Percentiles rank a stretch among this genome's conserved stretches.
Conservation (phyloP, 1,284 basidiomycete genomes). For the Neolentinus lepideus region DNA sequence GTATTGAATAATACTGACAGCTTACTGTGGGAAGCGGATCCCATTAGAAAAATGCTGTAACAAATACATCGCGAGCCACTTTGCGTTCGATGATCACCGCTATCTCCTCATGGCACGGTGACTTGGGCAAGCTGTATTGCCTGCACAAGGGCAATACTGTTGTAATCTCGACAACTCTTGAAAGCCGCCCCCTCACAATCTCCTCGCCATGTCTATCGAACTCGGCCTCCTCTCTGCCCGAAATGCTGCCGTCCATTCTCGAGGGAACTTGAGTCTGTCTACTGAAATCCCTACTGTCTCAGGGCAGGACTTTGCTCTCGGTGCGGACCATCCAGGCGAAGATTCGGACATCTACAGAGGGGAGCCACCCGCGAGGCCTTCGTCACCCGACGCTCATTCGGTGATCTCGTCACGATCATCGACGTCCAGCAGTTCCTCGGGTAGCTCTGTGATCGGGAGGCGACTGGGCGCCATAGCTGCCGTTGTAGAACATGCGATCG, state of each 20-base stretch:
- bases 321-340: slow-evolving; percentile 23
- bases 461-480: slow-evolving; percentile 33
- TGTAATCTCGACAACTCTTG: neutral
- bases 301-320: slow-evolving; percentile 4
- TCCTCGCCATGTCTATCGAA: neutral
- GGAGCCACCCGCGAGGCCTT: slow-evolving; percentile 27
- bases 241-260: neutral
- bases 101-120: slow-evolving; percentile 7
- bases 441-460: slow-evolving; percentile 24
- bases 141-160: neutral
- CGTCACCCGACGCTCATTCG: slow-evolving; percentile 22
- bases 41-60: neutral
- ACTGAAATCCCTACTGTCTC: neutral
- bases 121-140: neutral
- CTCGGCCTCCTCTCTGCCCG: neutral
- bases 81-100: neutral
- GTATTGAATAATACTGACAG: neutral
- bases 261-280: slow-evolving; percentile 7
- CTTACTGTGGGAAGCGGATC: neutral
- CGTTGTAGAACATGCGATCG: slow-evolving; percentile 37
- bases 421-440: slow-evolving; percentile 29
- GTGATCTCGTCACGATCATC: slow-evolving; percentile 28
- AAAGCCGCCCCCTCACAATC: no score
- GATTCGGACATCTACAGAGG: slow-evolving; percentile 56
- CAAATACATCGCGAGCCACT: neutral